Evolutionary conservation across 2,329 filamentous ascomycete genomes (phyloP).

Genomic region (Claviceps monticola): DNA sequence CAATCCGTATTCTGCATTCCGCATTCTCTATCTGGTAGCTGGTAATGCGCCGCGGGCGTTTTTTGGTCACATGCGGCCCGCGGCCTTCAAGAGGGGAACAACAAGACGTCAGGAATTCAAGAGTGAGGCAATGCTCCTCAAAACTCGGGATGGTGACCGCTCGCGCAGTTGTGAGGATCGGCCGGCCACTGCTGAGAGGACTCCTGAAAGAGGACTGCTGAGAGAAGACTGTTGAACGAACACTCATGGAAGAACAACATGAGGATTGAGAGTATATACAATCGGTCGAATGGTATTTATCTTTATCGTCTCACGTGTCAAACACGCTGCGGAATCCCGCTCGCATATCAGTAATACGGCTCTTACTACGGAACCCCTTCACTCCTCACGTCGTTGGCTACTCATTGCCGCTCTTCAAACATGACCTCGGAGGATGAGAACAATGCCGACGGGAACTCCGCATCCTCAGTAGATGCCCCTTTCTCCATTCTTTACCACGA

Average conservation of each 20-base stretch:
- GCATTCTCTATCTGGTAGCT: constrained; percentile 18
- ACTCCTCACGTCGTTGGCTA: background rate
- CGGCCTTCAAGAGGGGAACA: too few relatives aligned
- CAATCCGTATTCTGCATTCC: constrained; percentile 22
- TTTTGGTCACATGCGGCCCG: too few relatives aligned
- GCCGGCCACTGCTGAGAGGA: too few relatives aligned
- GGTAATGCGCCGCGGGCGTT: too few relatives aligned
- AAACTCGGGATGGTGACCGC: too few relatives aligned
- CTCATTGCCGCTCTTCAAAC: background rate
- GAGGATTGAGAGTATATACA: constrained; percentile 3
- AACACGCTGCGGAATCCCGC: constrained; percentile 1
- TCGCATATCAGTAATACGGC: background rate
- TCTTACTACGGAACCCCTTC: background rate
- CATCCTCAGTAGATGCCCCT: constrained; percentile 46
- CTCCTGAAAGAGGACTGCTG: too few relatives aligned
- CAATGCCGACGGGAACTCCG: constrained; percentile 57
- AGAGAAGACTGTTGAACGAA: too few relatives aligned
- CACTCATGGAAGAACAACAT: background rate
- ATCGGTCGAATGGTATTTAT: background rate
- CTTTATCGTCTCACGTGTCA: constrained; percentile 7
- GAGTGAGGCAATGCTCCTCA: too few relatives aligned
- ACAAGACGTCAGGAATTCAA: too few relatives aligned
- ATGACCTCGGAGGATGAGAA: constrained; percentile 47
- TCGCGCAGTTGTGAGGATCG: constrained; percentile 14
- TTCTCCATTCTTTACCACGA: constrained; percentile 46